phyloP scores from a whole-genome alignment of 768 basidiomycete genomes.

The Tubosaeta brunneosetosa region DNA sequence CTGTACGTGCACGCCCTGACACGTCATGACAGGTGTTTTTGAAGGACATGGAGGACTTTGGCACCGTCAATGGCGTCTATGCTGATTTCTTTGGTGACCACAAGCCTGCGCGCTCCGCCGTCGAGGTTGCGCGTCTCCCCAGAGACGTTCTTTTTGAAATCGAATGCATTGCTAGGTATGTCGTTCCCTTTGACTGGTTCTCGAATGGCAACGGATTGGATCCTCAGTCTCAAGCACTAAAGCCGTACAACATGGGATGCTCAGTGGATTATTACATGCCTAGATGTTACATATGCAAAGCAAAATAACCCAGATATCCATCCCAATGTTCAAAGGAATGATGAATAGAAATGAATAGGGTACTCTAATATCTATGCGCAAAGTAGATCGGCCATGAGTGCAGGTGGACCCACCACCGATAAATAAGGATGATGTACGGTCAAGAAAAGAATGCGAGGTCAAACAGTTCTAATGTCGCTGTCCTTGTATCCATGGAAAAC shows the following conservation, averaged over 20 bases:
- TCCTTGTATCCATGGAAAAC: constrained; percentile 15
- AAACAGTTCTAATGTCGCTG: constrained; percentile 10
- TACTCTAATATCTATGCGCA: constrained; percentile 24
- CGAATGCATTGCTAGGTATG: constrained; percentile 79
- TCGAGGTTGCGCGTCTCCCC: constrained; percentile 86
- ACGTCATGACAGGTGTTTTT: constrained; percentile 66
- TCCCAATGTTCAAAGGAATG: not conserved
- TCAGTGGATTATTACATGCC: constrained; percentile 1
- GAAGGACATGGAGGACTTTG: constrained; percentile 91
- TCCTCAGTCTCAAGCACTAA: constrained; percentile 18
- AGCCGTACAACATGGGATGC: not conserved
- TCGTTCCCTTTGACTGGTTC: not conserved
- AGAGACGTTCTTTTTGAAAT: constrained; percentile 91
- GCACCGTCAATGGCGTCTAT: constrained; percentile 75
- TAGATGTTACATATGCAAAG: not conserved
- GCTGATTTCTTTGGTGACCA: constrained; percentile 81
- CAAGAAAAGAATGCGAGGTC: constrained; percentile 6
- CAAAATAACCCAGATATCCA: not conserved
- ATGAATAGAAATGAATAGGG: constrained; percentile 2
- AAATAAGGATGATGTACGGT: constrained; percentile 1
- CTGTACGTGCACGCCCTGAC: not conserved
- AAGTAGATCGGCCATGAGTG: constrained; percentile 11
- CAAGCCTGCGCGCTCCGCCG: constrained; percentile 89
- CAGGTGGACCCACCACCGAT: not conserved
- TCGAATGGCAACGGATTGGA: not conserved